Conservation (phyloP, 257 asterid genomes). For the Solanum lycopersicoides region DNA sequence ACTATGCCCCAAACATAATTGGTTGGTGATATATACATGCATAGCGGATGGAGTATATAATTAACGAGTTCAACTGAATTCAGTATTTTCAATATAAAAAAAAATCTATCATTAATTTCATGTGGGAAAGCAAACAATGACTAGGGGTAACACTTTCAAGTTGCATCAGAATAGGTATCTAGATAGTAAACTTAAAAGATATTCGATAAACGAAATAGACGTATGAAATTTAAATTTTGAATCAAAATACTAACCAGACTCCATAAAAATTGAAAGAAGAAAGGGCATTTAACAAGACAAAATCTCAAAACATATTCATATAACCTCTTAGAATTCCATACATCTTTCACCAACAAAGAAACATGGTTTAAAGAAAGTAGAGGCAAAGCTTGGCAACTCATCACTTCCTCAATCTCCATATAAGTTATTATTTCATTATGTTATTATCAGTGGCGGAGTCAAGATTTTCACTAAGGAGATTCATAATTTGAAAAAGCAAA, state of each 20-base stretch:
- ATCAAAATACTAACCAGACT: conserved; percentile 8
- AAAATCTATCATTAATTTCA: too few species aligned
- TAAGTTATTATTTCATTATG: background rate
- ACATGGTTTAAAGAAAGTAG: conserved; percentile 26
- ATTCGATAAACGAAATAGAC: background rate
- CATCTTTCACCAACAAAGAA: conserved; percentile 17
- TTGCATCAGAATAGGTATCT: too few species aligned
- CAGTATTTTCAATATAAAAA: background rate
- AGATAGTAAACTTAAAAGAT: too few species aligned
- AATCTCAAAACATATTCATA: conserved; percentile 26
- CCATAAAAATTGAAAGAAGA: conserved; percentile 21
- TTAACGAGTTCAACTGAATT: background rate
- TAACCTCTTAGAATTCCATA: conserved; percentile 11
- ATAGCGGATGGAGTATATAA: background rate
- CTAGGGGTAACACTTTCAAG: too few species aligned
- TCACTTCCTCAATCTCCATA: background rate
- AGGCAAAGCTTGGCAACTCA: conserved; percentile 8
- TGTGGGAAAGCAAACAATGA: too few species aligned
- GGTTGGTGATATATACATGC: too few species aligned
- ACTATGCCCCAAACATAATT: background rate
- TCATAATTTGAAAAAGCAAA: too few species aligned
- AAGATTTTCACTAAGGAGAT: too few species aligned
- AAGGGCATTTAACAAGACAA: conserved; percentile 19
- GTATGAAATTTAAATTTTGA: background rate
- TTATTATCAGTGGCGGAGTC: too few species aligned